Conservation (phyloP, 106 monocot species). For the Acanthochlamys bracteata region DNA sequence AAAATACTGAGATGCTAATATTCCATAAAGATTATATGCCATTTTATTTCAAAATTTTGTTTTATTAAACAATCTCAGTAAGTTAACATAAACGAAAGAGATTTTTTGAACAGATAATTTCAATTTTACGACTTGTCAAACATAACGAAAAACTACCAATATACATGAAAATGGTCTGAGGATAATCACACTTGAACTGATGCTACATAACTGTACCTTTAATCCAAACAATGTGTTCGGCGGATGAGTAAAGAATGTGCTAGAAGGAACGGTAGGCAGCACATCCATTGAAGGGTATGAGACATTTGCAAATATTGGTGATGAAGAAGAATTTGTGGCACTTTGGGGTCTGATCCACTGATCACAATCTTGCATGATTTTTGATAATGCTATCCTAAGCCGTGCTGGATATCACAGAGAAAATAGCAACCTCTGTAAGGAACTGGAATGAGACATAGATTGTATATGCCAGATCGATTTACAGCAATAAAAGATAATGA, state of each 20-base stretch:
- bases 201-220: conserved; percentile 52
- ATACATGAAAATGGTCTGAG: too few species aligned
- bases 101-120: too few species aligned
- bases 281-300: conserved; percentile 61
- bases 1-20: too few species aligned
- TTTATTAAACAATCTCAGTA: too few species aligned
- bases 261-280: conserved; percentile 68
- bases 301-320: conserved; percentile 34
- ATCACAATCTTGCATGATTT: conserved; percentile 85
- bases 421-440: background rate
- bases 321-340: conserved; percentile 33
- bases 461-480: too few species aligned
- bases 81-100: too few species aligned
- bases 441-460: background rate
- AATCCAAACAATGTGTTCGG: conserved; percentile 57
- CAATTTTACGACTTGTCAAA: too few species aligned
- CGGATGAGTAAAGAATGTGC: conserved; percentile 40
- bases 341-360: conserved; percentile 69
- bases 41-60: too few species aligned
- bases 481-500: too few species aligned
- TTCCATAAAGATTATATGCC: too few species aligned
- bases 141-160: too few species aligned
- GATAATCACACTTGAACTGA: too few species aligned
- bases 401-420: conserved; percentile 41
- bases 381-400: conserved; percentile 64